phyloP scores from a whole-genome alignment of 148 eudicot species.

The Linanthus parryae region DNA sequence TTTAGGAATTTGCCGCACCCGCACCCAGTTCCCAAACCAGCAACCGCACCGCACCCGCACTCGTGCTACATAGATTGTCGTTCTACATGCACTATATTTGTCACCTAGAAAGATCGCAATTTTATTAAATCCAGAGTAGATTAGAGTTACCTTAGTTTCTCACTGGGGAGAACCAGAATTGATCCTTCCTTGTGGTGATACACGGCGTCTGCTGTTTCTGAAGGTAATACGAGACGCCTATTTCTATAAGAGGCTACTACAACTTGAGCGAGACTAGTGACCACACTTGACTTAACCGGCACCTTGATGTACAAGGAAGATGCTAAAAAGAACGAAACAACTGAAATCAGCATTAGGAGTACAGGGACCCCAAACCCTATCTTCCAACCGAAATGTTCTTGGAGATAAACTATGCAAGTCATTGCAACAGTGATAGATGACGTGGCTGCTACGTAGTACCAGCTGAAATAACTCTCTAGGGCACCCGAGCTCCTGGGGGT shows the following conservation, averaged over 20 bases:
- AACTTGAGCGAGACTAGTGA: slow-evolving; percentile 40
- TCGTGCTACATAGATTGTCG: too few relatives aligned
- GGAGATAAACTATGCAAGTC: slow-evolving; percentile 49
- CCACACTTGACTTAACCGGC: slow-evolving; percentile 28
- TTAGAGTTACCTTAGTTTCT: slow-evolving; percentile 34
- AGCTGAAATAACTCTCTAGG: slow-evolving; percentile 14
- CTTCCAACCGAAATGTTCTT: slow-evolving; percentile 60
- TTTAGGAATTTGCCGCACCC: too few relatives aligned
- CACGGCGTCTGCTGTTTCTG: neutral
- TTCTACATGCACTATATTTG: too few relatives aligned
- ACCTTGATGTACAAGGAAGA: slow-evolving; percentile 49
- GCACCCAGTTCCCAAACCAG: too few relatives aligned
- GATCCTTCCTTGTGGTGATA: slow-evolving; percentile 34
- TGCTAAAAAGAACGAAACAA: slow-evolving; percentile 43
- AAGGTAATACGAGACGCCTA: slow-evolving; percentile 17
- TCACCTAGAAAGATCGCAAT: too few relatives aligned
- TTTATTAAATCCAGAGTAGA: neutral
- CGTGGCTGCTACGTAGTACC: slow-evolving; percentile 38
- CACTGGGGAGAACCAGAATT: slow-evolving; percentile 25
- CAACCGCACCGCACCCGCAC: too few relatives aligned
- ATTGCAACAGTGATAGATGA: slow-evolving; percentile 32
- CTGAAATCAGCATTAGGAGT: slow-evolving; percentile 34
- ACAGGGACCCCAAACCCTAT: slow-evolving; percentile 63
- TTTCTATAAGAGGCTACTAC: slow-evolving; percentile 37
- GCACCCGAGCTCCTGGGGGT: neutral